Conservation (phyloP, 495 filamentous ascomycete genomes). For the Cercophora scortea region DNA sequence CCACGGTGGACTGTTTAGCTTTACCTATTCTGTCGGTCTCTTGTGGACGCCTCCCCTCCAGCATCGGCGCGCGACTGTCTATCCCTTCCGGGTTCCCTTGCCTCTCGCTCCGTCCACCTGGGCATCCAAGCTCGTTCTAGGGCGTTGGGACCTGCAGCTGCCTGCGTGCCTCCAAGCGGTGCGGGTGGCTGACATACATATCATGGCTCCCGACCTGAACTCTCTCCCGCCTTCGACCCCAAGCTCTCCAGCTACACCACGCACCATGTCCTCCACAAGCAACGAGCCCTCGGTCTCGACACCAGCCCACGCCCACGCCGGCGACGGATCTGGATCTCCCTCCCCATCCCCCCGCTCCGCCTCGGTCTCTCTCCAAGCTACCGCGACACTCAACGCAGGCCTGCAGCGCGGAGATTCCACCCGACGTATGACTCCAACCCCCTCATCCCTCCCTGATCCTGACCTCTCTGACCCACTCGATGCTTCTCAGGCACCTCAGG, state of each 20-base stretch:
- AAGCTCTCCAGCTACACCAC: slow-evolving; percentile 13
- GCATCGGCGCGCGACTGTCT: background rate
- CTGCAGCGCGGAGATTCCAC: slow-evolving; percentile 54
- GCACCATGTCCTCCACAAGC: slow-evolving; percentile 33
- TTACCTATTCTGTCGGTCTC: background rate
- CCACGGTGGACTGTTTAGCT: slow-evolving; percentile 2
- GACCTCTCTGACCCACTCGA: background rate
- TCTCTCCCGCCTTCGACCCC: slow-evolving; percentile 56
- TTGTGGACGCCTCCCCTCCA: background rate
- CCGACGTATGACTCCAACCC: slow-evolving; percentile 33
- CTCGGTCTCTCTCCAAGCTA: slow-evolving; percentile 56
- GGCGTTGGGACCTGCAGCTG: no score
- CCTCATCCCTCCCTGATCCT: background rate
- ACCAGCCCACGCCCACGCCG: background rate
- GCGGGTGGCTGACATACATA: background rate
- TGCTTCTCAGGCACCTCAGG: slow-evolving; percentile 22
- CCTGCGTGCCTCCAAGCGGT: no score
- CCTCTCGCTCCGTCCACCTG: no score
- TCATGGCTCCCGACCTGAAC: slow-evolving; percentile 57
- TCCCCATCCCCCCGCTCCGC: slow-evolving; percentile 52
- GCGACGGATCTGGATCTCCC: slow-evolving; percentile 27
- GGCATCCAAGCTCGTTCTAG: no score
- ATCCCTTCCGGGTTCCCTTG: background rate
- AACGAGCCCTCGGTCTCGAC: slow-evolving; percentile 25
- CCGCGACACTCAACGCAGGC: slow-evolving; percentile 63